Conservation (phyloP, 192 early-diverging fungal species). For the Coemansia sp. region DNA sequence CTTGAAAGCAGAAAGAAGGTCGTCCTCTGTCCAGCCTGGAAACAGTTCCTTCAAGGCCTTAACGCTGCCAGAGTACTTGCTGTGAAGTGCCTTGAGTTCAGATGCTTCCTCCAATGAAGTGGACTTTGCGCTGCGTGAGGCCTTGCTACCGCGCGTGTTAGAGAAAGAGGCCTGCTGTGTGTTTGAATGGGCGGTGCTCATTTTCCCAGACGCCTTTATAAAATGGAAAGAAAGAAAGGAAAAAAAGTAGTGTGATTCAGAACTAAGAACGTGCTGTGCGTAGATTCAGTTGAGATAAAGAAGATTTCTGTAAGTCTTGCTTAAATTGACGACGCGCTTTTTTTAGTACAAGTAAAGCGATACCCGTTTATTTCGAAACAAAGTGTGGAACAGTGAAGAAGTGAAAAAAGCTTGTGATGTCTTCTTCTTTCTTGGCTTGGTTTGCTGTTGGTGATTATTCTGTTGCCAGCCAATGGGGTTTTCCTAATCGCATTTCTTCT, state of each 20-base stretch:
- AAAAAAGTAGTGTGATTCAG: conserved; percentile 5
- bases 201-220: conserved; percentile 18
- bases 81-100: conserved; percentile 63
- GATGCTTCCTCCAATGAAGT: conserved; percentile 41
- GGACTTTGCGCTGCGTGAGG: conserved; percentile 27
- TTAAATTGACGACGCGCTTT: conserved; percentile 41
- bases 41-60: conserved; percentile 68
- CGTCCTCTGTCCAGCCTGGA: conserved; percentile 83
- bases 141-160: conserved; percentile 36
- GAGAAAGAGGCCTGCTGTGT: conserved; percentile 35
- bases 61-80: conserved; percentile 61
- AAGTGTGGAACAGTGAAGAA: conserved; percentile 5
- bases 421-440: conserved; percentile 1
- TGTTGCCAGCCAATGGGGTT: background rate
- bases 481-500: background rate
- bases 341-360: conserved; percentile 28
- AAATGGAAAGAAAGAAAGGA: background rate
- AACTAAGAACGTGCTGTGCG: conserved; percentile 3
- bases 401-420: background rate
- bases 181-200: conserved; percentile 52
- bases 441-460: background rate
- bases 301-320: conserved; percentile 13
- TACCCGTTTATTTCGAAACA: conserved; percentile 20
- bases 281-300: conserved; percentile 2
- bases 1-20: conserved; percentile 79